A percentile compares a stretch with the other conserved stretches of the same genome.
These are phyloP conservation scores for Punica granatum DNA, from an alignment of 345 rosid genomes.

Conservation along the genomic window DNA sequence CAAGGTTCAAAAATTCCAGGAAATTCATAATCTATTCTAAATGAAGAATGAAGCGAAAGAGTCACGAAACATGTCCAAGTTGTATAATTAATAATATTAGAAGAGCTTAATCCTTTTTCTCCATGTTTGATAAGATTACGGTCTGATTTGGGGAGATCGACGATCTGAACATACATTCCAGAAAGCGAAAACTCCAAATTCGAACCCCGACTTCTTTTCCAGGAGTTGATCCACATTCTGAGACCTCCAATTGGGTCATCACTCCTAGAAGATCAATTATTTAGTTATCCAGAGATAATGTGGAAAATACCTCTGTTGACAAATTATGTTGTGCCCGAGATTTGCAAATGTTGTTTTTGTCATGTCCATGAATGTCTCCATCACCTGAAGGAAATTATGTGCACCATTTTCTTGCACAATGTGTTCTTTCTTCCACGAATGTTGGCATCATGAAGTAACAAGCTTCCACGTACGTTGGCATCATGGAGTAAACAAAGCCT, in stretches of 20 bases:
- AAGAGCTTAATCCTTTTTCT: too few species aligned
- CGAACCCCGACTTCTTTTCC: too few species aligned
- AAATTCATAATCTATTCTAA: neutral
- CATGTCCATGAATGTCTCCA: neutral
- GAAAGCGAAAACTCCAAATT: too few species aligned
- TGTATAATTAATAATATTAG: neutral
- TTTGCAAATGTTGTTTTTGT: neutral
- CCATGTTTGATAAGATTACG: too few species aligned
- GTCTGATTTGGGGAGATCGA: too few species aligned
- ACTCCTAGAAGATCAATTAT: too few species aligned
- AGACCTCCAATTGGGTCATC: too few species aligned
- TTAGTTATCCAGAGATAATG: neutral
- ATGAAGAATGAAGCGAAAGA: neutral
- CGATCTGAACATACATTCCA: too few species aligned
- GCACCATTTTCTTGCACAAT: neutral
- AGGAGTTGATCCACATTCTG: too few species aligned
- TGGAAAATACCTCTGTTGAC: neutral
- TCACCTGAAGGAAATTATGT: neutral
- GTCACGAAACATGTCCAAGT: neutral
- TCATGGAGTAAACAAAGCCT: neutral
- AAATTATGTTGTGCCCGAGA: neutral
- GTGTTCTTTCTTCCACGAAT: neutral
- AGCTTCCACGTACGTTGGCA: too few species aligned
- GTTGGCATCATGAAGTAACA: neutral
- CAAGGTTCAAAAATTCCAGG: neutral